These are phyloP conservation scores for Tephrocybe sp. DNA, from an alignment of 768 basidiomycete genomes.

Conservation along the genomic window DNA sequence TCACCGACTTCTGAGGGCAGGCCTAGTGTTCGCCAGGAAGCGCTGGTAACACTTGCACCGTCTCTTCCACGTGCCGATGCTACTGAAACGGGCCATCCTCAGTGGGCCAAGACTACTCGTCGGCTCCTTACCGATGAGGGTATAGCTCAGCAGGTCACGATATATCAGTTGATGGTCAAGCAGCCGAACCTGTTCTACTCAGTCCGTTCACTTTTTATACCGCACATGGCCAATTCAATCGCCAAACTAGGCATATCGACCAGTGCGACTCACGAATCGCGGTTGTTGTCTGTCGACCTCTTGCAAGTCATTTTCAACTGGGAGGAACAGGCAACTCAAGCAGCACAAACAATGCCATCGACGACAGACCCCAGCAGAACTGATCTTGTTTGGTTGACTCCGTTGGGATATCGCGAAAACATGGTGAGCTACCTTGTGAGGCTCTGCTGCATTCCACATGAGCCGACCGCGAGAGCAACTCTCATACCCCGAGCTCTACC, in stretches of 20 bases:
- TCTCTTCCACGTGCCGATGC: conserved; percentile 68
- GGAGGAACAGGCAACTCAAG: conserved; percentile 70
- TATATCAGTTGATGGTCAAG: conserved; percentile 91
- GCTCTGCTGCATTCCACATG: conserved; percentile 69
- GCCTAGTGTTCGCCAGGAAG: conserved; percentile 74
- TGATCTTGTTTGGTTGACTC: conserved; percentile 64
- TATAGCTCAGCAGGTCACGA: conserved; percentile 65
- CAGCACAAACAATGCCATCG: conserved; percentile 14
- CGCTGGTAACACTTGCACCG: conserved; percentile 83
- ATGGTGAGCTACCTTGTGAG: conserved; percentile 97
- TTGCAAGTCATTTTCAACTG: conserved; percentile 91
- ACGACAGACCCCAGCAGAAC: conserved; percentile 20
- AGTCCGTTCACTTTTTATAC: conserved; percentile 88
- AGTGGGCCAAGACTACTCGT: conserved; percentile 87
- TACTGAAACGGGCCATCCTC: conserved; percentile 58
- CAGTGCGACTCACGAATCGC: conserved; percentile 72
- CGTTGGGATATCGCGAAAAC: conserved; percentile 79
- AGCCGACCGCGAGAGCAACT: conserved; percentile 44
- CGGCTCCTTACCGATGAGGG: conserved; percentile 89
- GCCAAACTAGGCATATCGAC: conserved; percentile 82
- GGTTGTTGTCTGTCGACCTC: conserved; percentile 86
- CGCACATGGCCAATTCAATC: conserved; percentile 90
- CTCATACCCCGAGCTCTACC: conserved; percentile 64
- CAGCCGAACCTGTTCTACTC: conserved; percentile 92
- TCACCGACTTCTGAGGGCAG: conserved; percentile 74